phyloP scores from a whole-genome alignment of 2,329 filamentous ascomycete genomes.

The Claviceps humidiphila region DNA sequence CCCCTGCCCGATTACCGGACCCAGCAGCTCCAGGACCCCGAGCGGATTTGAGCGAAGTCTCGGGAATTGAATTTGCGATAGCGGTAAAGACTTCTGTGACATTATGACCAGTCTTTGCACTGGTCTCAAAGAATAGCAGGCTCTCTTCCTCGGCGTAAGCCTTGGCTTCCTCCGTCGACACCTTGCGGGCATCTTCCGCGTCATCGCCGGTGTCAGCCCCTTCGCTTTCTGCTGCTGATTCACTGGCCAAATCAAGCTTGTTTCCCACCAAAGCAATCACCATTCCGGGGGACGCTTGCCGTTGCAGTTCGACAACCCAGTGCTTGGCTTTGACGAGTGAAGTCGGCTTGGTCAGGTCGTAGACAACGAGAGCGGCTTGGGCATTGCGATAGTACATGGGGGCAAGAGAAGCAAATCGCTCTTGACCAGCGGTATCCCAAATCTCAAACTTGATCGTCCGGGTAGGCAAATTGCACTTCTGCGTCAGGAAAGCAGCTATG shows the following conservation, averaged over 20 bases:
- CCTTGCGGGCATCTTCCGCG: constrained; percentile 66
- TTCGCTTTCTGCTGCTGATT: constrained; percentile 31
- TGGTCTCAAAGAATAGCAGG: constrained; percentile 93
- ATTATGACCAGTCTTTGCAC: constrained; percentile 89
- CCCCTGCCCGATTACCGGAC: constrained; percentile 43
- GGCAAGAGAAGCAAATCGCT: constrained; percentile 89
- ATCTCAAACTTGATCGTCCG: constrained; percentile 91
- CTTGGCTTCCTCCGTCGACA: constrained; percentile 83
- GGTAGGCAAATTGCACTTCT: constrained; percentile 93
- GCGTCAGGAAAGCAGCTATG: constrained; percentile 87
- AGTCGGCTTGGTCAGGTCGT: constrained; percentile 93
- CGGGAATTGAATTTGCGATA: constrained; percentile 94
- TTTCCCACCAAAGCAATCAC: constrained; percentile 96
- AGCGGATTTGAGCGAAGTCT: constrained; percentile 85
- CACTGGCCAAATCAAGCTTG: constrained; percentile 78
- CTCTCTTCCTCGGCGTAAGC: constrained; percentile 90
- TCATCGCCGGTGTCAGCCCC: constrained; percentile 47
- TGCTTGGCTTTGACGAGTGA: constrained; percentile 95
- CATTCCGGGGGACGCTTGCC: constrained; percentile 90
- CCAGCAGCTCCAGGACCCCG: constrained; percentile 56
- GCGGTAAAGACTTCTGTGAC: constrained; percentile 95
- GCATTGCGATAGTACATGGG: constrained; percentile 99
- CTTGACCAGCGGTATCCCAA: constrained; percentile 96
- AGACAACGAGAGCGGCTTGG: constrained; percentile 92
- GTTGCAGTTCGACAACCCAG: constrained; percentile 95